Evolutionary conservation across 1,284 basidiomycete species (phyloP).

Genomic region (Cryptococcus sp.): DNA sequence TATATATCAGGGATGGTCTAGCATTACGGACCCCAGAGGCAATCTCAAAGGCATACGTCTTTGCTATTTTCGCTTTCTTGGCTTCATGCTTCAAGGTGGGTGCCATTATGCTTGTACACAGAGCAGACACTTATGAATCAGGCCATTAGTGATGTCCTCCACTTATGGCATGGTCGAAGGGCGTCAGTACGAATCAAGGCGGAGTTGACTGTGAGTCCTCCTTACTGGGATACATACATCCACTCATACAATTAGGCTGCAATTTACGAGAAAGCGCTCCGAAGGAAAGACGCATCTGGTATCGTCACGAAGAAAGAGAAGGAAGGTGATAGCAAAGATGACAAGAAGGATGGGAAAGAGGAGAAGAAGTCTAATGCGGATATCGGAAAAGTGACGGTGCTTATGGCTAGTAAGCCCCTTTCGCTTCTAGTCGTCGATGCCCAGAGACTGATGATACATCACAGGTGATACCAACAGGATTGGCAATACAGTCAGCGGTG

Average conservation of each 20-base stretch:
- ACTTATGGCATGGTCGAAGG: conserved; percentile 72
- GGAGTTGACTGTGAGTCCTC: conserved; percentile 60
- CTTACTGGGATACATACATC: conserved; percentile 14
- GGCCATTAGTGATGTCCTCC: conserved; percentile 68
- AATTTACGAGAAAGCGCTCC: conserved; percentile 85
- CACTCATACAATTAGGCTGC: conserved; percentile 55
- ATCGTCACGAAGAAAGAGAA: conserved; percentile 57
- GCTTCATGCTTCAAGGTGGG: conserved; percentile 58
- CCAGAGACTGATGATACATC: too few species aligned
- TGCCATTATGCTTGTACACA: background rate
- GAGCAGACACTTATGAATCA: conserved; percentile 25
- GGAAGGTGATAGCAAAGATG: conserved; percentile 48
- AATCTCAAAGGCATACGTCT: conserved; percentile 63
- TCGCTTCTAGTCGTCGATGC: background rate
- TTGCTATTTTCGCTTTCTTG: conserved; percentile 62
- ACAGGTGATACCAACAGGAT: conserved; percentile 33
- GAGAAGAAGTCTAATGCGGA: conserved; percentile 45
- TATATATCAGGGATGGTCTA: conserved; percentile 32
- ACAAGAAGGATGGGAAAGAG: conserved; percentile 44
- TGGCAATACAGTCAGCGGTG: conserved; percentile 29
- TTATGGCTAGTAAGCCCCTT: conserved; percentile 46
- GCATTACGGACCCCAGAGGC: conserved; percentile 50
- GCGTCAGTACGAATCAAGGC: conserved; percentile 63
- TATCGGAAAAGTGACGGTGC: conserved; percentile 51
- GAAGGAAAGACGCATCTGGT: conserved; percentile 77